phyloP scores from a whole-genome alignment of 129 eudicot species.

The Smallanthus sonchifolius region DNA sequence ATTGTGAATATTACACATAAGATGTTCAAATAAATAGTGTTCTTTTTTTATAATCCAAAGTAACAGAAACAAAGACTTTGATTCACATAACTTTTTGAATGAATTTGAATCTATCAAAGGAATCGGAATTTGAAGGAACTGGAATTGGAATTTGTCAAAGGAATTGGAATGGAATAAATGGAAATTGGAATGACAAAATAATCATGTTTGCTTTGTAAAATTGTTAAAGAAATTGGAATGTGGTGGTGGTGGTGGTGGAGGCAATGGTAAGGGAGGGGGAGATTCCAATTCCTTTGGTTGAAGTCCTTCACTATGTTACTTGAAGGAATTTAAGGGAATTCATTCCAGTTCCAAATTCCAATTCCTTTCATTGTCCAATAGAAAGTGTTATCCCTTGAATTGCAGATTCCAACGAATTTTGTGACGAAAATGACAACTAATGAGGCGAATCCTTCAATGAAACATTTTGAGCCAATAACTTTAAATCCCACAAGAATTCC shows the following conservation, averaged over 20 bases:
- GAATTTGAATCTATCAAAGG: neutral
- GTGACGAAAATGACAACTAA: neutral
- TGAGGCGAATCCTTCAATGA: neutral
- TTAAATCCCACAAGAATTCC: neutral
- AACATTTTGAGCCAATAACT: too few relatives aligned
- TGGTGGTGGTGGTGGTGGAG: neutral
- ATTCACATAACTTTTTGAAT: neutral
- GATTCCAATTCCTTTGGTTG: neutral
- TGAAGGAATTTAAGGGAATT: neutral
- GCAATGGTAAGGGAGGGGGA: neutral
- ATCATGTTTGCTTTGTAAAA: too few relatives aligned
- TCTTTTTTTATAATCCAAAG: neutral
- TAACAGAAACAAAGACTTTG: neutral
- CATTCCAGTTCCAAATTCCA: neutral
- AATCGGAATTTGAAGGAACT: neutral
- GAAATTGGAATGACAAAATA: neutral
- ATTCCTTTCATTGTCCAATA: neutral
- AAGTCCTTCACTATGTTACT: neutral
- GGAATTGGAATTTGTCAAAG: neutral
- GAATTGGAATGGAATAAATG: neutral
- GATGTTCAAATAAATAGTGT: neutral
- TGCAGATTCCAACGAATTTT: neutral
- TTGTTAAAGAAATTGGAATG: neutral
- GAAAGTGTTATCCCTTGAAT: neutral
- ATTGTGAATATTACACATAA: neutral